A percentile compares a stretch with the other conserved stretches of the same genome.
Conservation (phyloP, 169 alveolate species). For the Cryptosporidium baileyi region DNA sequence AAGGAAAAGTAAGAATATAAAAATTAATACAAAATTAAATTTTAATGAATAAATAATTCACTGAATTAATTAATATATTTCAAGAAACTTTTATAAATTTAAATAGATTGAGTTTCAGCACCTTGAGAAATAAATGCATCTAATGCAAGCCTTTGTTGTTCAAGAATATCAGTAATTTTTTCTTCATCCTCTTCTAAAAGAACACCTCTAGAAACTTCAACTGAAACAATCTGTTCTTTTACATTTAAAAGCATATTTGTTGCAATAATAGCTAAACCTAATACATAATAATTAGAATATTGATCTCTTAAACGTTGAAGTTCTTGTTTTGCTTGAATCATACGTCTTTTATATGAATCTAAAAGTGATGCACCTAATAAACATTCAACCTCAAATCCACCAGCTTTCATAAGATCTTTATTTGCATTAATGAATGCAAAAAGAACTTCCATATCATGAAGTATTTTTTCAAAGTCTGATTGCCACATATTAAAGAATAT, state of each 20-base stretch:
- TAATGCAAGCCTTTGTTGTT: conserved; percentile 66
- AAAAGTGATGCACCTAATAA: conserved; percentile 59
- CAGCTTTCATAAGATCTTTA: conserved; percentile 66
- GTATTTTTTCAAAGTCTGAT: conserved; percentile 53
- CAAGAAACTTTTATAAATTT: neutral
- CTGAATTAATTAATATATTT: neutral
- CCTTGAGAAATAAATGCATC: conserved; percentile 68
- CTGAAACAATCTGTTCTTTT: conserved; percentile 63
- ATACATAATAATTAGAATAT: conserved; percentile 25
- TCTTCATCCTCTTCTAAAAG: conserved; percentile 70
- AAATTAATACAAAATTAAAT: too few relatives aligned
- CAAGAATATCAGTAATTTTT: conserved; percentile 62
- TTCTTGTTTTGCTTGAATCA: conserved; percentile 67
- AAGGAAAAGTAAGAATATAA: too few relatives aligned
- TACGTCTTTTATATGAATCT: conserved; percentile 62
- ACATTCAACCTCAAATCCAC: conserved; percentile 68
- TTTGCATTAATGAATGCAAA: conserved; percentile 67
- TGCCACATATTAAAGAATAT: conserved; percentile 60
- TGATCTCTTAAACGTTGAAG: conserved; percentile 49
- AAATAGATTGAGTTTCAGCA: conserved; percentile 56
- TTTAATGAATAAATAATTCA: too few relatives aligned
- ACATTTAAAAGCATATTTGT: conserved; percentile 66
- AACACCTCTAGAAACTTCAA: conserved; percentile 65
- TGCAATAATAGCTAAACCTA: conserved; percentile 57
- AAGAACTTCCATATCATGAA: conserved; percentile 66